These are phyloP conservation scores for Apiotrichum sp. DNA, from an alignment of 1,284 basidiomycete genomes.

Conservation along the genomic window DNA sequence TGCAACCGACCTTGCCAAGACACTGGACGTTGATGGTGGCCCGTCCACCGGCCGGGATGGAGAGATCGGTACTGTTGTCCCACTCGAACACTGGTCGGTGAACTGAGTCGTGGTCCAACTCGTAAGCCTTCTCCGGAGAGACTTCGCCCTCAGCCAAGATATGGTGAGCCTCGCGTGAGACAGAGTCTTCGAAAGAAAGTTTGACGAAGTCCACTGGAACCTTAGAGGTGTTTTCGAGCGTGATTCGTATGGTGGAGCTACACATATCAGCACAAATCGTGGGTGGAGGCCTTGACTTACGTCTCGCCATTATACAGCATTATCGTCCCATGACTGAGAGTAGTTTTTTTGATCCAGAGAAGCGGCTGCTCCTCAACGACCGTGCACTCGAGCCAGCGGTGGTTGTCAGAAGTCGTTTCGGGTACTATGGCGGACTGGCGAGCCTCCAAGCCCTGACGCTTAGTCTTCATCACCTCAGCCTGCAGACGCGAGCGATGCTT, in stretches of 20 bases:
- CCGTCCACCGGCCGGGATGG: constrained; percentile 67
- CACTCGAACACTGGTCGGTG: constrained; percentile 75
- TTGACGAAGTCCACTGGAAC: constrained; percentile 78
- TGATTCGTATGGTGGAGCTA: constrained; percentile 74
- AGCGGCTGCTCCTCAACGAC: constrained; percentile 82
- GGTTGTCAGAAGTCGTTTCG: neutral
- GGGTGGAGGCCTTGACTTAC: constrained; percentile 48
- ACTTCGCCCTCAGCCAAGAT: constrained; percentile 72
- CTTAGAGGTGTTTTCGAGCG: constrained; percentile 77
- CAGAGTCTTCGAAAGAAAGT: constrained; percentile 82
- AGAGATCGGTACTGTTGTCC: constrained; percentile 50
- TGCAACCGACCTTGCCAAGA: constrained; percentile 81
- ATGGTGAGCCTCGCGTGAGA: constrained; percentile 66
- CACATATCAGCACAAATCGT: neutral
- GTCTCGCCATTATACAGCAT: constrained; percentile 92
- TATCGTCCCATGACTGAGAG: constrained; percentile 78
- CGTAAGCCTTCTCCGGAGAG: constrained; percentile 77
- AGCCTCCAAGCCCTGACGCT: constrained; percentile 32
- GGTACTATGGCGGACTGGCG: constrained; percentile 12
- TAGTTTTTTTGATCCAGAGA: constrained; percentile 75
- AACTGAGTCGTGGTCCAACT: constrained; percentile 76
- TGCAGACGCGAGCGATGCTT: constrained; percentile 50
- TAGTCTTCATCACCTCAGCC: constrained; percentile 48
- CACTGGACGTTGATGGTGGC: constrained; percentile 64
- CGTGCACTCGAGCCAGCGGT: constrained; percentile 37